A percentile compares a stretch with the other conserved stretches of the same genome.
Conservation (phyloP, 164 flowering plant genomes). For the Stephania japonica region DNA sequence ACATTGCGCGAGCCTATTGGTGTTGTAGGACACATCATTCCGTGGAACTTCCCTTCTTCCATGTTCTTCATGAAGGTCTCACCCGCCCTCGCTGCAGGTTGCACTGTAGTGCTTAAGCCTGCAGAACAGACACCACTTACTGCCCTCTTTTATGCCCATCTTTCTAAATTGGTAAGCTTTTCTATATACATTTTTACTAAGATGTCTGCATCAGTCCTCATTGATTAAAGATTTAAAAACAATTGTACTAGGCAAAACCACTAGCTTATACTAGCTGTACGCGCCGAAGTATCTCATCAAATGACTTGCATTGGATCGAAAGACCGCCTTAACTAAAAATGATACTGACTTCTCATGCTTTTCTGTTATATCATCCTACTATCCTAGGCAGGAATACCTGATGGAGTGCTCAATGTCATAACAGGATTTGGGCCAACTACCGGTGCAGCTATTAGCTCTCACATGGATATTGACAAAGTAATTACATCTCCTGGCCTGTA, state of each 20-base stretch:
- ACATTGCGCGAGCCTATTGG: conserved; percentile 71
- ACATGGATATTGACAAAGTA: conserved; percentile 82
- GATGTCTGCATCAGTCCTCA: too few relatives aligned
- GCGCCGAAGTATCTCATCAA: too few relatives aligned
- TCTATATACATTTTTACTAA: too few relatives aligned
- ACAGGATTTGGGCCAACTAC: conserved; percentile 67
- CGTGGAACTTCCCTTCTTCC: conserved; percentile 64
- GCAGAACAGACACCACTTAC: conserved; percentile 22
- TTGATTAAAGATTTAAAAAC: too few relatives aligned
- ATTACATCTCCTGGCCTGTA: neutral
- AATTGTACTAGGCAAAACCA: too few relatives aligned
- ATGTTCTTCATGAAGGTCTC: conserved; percentile 46
- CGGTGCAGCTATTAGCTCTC: conserved; percentile 72
- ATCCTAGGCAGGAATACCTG: conserved; percentile 39
- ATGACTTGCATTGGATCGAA: too few relatives aligned
- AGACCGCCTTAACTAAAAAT: too few relatives aligned
- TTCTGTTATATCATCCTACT: neutral
- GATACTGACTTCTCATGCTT: conserved; percentile 17
- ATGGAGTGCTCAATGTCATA: conserved; percentile 50
- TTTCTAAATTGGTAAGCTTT: conserved; percentile 53
- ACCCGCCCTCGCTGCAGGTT: conserved; percentile 37
- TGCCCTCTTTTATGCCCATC: conserved; percentile 63
- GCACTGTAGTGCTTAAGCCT: neutral
- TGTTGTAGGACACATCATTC: conserved; percentile 69
- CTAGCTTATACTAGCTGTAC: too few relatives aligned